These are phyloP conservation scores for Hypoxylon intermedium DNA, from an alignment of 495 filamentous ascomycete species.

Conservation along the genomic window DNA sequence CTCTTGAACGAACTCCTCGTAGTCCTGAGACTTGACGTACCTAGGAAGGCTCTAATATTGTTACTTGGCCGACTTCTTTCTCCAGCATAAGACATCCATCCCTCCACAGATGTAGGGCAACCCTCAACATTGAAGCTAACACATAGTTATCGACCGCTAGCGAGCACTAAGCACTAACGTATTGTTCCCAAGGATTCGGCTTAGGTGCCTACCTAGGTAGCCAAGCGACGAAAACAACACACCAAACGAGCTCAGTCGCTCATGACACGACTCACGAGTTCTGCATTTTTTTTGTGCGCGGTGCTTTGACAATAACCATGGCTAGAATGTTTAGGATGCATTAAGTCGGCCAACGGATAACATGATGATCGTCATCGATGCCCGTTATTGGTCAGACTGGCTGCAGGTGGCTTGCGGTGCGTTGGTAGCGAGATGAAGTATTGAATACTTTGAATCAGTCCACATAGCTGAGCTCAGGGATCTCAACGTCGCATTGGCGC, in stretches of 20 bases:
- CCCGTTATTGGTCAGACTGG: slow-evolving; percentile 10
- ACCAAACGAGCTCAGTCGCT: slow-evolving; percentile 1
- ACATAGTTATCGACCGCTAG: slow-evolving; percentile 1
- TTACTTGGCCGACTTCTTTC: not conserved
- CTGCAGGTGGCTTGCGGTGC: slow-evolving; percentile 25
- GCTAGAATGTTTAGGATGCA: not conserved
- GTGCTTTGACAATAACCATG: slow-evolving; percentile 11
- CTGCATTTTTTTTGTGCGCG: not conserved
- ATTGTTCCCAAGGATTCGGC: not conserved
- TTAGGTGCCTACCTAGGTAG: too few relatives aligned
- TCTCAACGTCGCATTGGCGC: not conserved
- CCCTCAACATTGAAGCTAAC: too few relatives aligned
- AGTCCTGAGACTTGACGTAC: not conserved
- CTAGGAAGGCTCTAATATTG: not conserved
- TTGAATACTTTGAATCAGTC: slow-evolving; percentile 31
- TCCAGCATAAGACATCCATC: not conserved
- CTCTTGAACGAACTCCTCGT: not conserved
- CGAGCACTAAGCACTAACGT: slow-evolving; percentile 14
- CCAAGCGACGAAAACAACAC: too few relatives aligned
- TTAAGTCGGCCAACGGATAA: not conserved
- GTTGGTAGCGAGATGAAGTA: slow-evolving; percentile 10
- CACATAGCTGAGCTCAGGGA: not conserved
- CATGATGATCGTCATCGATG: slow-evolving; percentile 27
- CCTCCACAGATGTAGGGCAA: too few relatives aligned
- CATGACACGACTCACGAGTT: slow-evolving; percentile 15